Evolutionary conservation across 371 early-diverging fungal genomes (phyloP).

Genomic region (Mycotypha africana): DNA sequence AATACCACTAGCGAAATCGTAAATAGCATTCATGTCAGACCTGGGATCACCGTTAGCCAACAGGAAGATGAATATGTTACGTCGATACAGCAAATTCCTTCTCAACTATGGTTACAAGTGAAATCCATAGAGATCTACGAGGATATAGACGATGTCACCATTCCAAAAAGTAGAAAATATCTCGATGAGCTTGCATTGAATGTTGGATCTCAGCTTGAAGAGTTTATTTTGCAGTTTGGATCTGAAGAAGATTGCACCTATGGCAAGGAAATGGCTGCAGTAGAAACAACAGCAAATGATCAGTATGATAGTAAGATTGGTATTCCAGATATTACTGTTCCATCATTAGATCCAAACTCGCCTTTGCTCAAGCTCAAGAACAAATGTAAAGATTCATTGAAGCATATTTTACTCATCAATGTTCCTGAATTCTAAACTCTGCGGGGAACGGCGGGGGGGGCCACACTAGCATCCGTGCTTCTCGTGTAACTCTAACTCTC

Average conservation of each 20-base stretch:
- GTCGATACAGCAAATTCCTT: constrained; percentile 8
- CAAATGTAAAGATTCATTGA: constrained; percentile 8
- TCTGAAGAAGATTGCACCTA: constrained; percentile 11
- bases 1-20: neutral
- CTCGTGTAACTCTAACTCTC: no score
- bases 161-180: constrained; percentile 3
- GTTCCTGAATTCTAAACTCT: constrained; percentile 9
- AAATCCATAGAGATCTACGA: constrained; percentile 10
- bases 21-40: no score
- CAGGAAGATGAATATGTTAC: no score
- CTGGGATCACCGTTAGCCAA: no score
- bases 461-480: no score
- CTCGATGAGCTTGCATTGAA: constrained; percentile 5
- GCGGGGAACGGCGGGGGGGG: no score
- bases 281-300: no score
- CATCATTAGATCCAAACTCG: constrained; percentile 1
- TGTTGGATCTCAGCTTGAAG: constrained; percentile 4
- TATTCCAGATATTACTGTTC: no score
- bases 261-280: no score
- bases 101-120: constrained; percentile 9
- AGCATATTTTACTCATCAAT: constrained; percentile 6
- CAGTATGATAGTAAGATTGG: no score
- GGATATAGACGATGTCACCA: constrained; percentile 13
- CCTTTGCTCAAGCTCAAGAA: constrained; percentile 1
- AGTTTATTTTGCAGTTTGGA: constrained; percentile 13